Conservation (phyloP, 768 basidiomycete genomes). For the Dendrothele bispora region DNA sequence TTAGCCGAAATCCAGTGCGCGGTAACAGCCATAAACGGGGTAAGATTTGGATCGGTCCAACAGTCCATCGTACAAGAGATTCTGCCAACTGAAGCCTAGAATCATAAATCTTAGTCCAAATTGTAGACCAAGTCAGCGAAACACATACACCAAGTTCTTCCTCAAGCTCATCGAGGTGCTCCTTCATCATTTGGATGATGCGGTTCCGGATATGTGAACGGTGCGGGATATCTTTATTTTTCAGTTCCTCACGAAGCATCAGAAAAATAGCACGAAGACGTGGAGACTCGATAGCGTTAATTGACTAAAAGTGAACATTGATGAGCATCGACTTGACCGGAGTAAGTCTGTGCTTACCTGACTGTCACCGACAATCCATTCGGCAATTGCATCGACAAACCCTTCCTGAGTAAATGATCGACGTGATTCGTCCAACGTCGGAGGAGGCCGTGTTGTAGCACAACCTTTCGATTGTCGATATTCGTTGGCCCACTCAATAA, state of each 20-base stretch:
- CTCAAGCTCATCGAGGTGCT: slow-evolving; percentile 19
- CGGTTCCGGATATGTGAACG: slow-evolving; percentile 20
- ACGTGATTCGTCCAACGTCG: too few species aligned
- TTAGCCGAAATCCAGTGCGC: slow-evolving; percentile 37
- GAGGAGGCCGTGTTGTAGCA: too few species aligned
- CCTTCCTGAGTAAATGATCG: slow-evolving; percentile 21
- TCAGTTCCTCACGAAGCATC: slow-evolving; percentile 24
- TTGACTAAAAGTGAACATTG: slow-evolving; percentile 4
- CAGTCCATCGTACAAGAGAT: slow-evolving; percentile 35
- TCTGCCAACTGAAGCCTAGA: slow-evolving; percentile 27
- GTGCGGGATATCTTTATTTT: slow-evolving; percentile 31
- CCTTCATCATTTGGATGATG: slow-evolving; percentile 22
- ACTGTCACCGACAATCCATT: slow-evolving; percentile 29
- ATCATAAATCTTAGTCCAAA: background rate
- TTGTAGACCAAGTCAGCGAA: background rate
- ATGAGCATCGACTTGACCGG: background rate
- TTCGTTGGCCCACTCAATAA: too few species aligned
- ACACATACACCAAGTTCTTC: slow-evolving; percentile 19
- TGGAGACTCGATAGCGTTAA: slow-evolving; percentile 25
- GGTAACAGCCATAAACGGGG: slow-evolving; percentile 42
- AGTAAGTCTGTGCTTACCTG: slow-evolving; percentile 19
- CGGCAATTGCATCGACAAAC: slow-evolving; percentile 26
- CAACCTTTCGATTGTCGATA: too few species aligned
- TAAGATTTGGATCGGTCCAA: slow-evolving; percentile 35
- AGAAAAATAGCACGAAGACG: slow-evolving; percentile 18